These are phyloP conservation scores for Quercus bicolor DNA, from an alignment of 306 rosid genomes.

Conservation along the genomic window DNA sequence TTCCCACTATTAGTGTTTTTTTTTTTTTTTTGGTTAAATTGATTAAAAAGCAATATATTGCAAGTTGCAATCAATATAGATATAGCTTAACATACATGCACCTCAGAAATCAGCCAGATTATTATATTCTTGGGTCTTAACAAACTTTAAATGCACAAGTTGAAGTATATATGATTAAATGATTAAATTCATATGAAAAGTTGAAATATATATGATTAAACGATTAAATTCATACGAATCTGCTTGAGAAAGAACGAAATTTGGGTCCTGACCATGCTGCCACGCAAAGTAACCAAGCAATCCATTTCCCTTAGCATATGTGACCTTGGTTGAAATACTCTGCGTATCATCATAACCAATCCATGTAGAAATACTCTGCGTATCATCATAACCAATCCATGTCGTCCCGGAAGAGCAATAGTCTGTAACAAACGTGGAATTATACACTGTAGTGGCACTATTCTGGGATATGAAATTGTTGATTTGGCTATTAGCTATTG, in stretches of 20 bases:
- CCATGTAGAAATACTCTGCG: conserved; percentile 29
- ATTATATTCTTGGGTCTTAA: no score
- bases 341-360: conserved; percentile 39
- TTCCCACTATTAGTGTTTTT: no score
- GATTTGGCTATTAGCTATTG: conserved; percentile 12
- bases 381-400: conserved; percentile 47
- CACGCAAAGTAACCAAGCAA: conserved; percentile 44
- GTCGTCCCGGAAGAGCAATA: conserved; percentile 32
- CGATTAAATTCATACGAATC: not conserved
- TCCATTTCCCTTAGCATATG: conserved; percentile 26
- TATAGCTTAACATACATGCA: no score
- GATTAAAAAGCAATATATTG: no score
- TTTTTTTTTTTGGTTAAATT: no score
- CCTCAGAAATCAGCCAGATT: no score
- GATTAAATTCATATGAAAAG: not conserved
- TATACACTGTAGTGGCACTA: not conserved
- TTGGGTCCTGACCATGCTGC: conserved; percentile 21
- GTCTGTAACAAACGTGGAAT: conserved; percentile 18
- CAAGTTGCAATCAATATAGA: no score
- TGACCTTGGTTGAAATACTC: conserved; percentile 27
- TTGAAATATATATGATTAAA: not conserved
- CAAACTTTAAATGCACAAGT: not conserved
- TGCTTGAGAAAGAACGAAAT: conserved; percentile 14
- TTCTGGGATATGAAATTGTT: conserved; percentile 7
- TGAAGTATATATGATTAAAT: not conserved